Base-by-base conservation (phyloP, 805 yeast species). In the Candida fluviatilis region DNA sequence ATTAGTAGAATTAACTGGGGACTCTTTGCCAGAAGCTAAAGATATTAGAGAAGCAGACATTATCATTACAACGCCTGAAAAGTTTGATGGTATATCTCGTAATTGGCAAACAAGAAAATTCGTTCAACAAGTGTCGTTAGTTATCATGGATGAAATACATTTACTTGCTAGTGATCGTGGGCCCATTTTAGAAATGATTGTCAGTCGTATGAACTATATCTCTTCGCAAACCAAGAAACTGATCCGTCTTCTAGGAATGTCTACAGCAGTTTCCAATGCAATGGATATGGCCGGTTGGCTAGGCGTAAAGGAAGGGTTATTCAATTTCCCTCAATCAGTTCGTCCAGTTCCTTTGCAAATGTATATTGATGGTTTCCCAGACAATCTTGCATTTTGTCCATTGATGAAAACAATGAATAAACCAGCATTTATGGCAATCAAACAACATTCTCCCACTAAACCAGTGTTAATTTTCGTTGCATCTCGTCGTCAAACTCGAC, bases 391-490 rank as follows among this genome's bases (percentile, higher is more conserved):
- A 1, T 84, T 85, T 53, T 80, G 89, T 50, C 88, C 91, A 1
- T 66, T 86, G 52, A 85, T 85, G 96, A 86, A 80, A 66, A 84
- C 80, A 16, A 86, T 78, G 93, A 88, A 81, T 69, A 88, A 74
- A 51, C 96, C 97, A 1, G 91, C 95, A 0, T 89, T 84, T 52
- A 77, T 83, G 82, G 95, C 96, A 0, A 89, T 89, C 46, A 86
- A 88, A 54, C 88, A 86, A 46, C 96, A 90, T 56, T 84, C 96
- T 0, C 95, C 96, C 2, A 66, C 66, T 14, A 81, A 89, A 55
- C 95, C 96, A 0, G 91, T 83, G 8, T 69, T 85, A 48, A 80
- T 85, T n/a, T 85, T 85, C 51, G 95, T 85, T 26, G 88, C 93
- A 1, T 84, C 93, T 2, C 73, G 95, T 54, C 68, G 95, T 42